Evolutionary conservation across 2,329 filamentous ascomycete genomes (phyloP).

Genomic region (Cercospora brassicicola): DNA sequence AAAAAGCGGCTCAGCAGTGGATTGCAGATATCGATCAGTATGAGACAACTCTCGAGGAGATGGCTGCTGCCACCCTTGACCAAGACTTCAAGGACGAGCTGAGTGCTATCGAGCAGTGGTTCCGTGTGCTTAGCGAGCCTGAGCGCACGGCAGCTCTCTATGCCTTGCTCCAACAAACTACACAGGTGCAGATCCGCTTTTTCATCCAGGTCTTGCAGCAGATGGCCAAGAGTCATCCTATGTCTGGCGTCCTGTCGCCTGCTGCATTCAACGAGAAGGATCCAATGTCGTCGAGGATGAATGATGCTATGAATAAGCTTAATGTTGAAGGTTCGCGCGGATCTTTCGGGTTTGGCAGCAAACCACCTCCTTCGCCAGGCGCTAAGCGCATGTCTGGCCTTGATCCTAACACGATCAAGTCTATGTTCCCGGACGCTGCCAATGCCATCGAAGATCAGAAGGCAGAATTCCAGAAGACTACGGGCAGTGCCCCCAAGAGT

Average conservation of each 20-base stretch:
- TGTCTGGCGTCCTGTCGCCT: conserved; percentile 92
- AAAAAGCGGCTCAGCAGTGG: conserved; percentile 96
- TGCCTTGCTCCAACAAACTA: conserved; percentile 94
- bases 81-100: conserved; percentile 99
- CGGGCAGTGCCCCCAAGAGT: conserved; percentile 82
- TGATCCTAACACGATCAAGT: conserved; percentile 89
- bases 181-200: conserved; percentile 97
- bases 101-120: conserved; percentile 99
- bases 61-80: conserved; percentile 97
- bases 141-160: conserved; percentile 95
- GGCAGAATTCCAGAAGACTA: conserved; percentile 94
- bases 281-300: conserved; percentile 93
- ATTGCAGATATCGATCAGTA: conserved; percentile 98
- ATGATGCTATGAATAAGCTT: conserved; percentile 93
- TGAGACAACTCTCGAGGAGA: conserved; percentile 97
- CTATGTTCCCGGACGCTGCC: conserved; percentile 98
- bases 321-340: conserved; percentile 84
- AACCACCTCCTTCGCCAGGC: conserved; percentile 73
- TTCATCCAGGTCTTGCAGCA: conserved; percentile 98
- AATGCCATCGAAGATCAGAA: conserved; percentile 98
- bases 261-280: conserved; percentile 95
- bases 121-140: conserved; percentile 92
- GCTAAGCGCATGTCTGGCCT: conserved; percentile 93
- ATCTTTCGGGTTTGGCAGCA: conserved; percentile 65
- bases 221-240: conserved; percentile 97